Base-by-base conservation (phyloP, 345 rosid genomes). In the Gossypium anomalum region DNA sequence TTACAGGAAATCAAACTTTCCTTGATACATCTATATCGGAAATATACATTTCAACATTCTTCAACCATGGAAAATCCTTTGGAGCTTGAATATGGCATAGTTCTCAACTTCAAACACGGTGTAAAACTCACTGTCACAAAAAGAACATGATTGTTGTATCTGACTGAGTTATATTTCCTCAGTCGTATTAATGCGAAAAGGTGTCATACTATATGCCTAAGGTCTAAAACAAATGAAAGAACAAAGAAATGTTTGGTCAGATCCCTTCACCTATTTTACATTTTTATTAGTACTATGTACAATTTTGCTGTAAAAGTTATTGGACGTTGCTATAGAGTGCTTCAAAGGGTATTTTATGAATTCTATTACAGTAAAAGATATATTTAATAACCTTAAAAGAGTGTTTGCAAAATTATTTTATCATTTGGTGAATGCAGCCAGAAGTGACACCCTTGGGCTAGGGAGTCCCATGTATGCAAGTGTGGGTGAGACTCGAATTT, bases 21-120 rank as follows among this genome's bases (percentile, higher is more conserved):
- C 2, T 45, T 92, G 78, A 80, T 92, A 22, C 90, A 90, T 47
- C 81, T 95, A 43, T 91, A 91, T 85, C 79, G 90, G 59, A 88
- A 80, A 14, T 87, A 86, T 47, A 62, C 83, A 45, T 91, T 92
- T 79, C 86, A 89, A 67, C 99, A 89, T 67, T 90, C 97, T 10
- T 83, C 94, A 6, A 75, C 76, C 71, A 95, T 95, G 97, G 96
- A 92, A 83, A 87, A 83, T 15, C 99, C 99, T 60, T 43, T 90
- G 77, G 89, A 89, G 78, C 85, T 92, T 67, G 88, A 89, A 48
- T 94, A 76, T 19, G 97, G 98, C 71, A 84, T 94, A 65, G 87
- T 94, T 74, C 96, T 89, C 75, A 89, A 88, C 82, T 94, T 91
- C 93, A 89, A 88, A 84, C 83, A 83, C 7, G 95, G 95, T 51